These are phyloP conservation scores for Chlamydomonas reinhardtii DNA, from an alignment of 163 green algal genomes.

Conservation along the genomic window DNA sequence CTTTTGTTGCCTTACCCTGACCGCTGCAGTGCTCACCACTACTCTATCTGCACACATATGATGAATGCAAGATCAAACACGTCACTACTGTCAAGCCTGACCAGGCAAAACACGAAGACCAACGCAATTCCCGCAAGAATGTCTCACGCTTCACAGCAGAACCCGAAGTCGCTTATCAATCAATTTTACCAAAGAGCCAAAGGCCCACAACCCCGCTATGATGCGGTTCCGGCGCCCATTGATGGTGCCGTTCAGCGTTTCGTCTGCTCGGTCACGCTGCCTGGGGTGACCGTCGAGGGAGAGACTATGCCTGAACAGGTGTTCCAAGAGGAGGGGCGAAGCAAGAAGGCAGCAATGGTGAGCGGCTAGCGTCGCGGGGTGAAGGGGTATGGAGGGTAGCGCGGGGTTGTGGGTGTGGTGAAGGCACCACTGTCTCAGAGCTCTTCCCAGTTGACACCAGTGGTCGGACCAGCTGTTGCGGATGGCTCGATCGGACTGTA, in stretches of 20 bases:
- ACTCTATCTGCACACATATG: too few relatives aligned
- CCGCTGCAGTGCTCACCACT: too few relatives aligned
- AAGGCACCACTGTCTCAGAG: too few relatives aligned
- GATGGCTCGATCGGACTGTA: too few relatives aligned
- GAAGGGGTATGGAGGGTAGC: too few relatives aligned
- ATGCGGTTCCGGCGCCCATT: neutral
- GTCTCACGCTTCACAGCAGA: neutral
- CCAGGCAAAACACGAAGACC: too few relatives aligned
- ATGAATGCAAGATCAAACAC: too few relatives aligned
- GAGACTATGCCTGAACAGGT: neutral
- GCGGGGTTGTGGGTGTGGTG: neutral
- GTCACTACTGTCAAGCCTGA: too few relatives aligned
- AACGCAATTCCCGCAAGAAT: neutral
- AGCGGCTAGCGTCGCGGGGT: too few relatives aligned
- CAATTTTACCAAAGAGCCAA: neutral
- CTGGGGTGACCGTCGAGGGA: neutral
- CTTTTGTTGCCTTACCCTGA: too few relatives aligned
- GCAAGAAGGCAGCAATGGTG: conserved; percentile 41
- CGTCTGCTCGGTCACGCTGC: conserved; percentile 7
- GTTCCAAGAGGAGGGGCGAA: conserved; percentile 25
- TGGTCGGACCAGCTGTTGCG: too few relatives aligned
- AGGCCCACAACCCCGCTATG: neutral
- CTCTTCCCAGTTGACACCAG: too few relatives aligned
- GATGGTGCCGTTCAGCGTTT: neutral
- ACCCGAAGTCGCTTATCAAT: neutral